Evolutionary conservation across 1,284 basidiomycete genomes (phyloP), one percentile per base, ranked within the genome.

Genomic region (Puccinia hordei): DNA sequence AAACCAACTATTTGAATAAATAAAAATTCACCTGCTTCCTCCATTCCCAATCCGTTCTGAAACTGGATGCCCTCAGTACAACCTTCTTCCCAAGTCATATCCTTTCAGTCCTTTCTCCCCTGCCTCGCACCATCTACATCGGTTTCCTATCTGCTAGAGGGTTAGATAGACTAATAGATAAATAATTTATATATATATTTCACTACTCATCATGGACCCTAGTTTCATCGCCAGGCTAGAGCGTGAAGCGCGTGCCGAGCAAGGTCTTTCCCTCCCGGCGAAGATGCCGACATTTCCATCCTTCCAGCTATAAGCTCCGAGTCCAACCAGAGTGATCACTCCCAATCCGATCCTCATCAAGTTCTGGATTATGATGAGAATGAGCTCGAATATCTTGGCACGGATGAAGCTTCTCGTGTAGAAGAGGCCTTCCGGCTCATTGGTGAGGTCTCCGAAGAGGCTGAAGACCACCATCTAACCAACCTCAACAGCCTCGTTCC

Each of bases 381-480:
- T n/a, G 71, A 77, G n/a, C 61, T 71, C 9, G 75, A 81, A 24
- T 69, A 65, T 13, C 66, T 73, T 4, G 77, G 53, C 22, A 35
- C 81, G 1, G 82, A 81, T 68, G 75, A 69, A 53, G 44, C 75
- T 73, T n/a, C n/a, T n/a, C n/a, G n/a, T n/a, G n/a, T n/a, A n/a
- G n/a, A n/a, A n/a, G 55, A 59, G 57, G 65, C 55, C 38, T 19
- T 82, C 17, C 69, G 76, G 33, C 71, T 80, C 71, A 81, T 51
- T 2, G 77, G 80, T 10, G 61, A 65, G 49, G 30, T 44, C 8
- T 17, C 51, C 2, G 71, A 73, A 57, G 71, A 33, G 69, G 17
- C 41, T 33, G 65, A 72, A 30, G 65, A 69, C n/a, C 51, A 44
- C 30, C 59, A 27, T 51, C 49, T 15, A 49, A 49, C 63, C 69